Percentiles rank a stretch among this genome's conserved stretches.
Conservation (phyloP, 1,284 basidiomycete genomes). For the Trichosporon asahii region DNA sequence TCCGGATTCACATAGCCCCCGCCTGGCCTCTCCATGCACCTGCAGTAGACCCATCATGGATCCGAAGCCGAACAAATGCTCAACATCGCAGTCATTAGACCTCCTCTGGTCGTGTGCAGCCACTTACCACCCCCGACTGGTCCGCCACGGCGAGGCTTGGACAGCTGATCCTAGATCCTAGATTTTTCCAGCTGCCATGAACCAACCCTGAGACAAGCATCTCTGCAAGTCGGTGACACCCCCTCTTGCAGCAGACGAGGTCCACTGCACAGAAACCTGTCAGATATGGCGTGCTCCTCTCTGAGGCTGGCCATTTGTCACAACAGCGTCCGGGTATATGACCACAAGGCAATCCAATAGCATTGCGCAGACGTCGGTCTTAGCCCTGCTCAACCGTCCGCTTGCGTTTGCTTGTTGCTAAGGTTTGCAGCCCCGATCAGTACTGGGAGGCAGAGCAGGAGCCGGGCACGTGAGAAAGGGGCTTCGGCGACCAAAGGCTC, state of each 20-base stretch:
- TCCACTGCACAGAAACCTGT: neutral
- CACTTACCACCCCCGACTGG: neutral
- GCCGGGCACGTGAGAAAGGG: constrained; percentile 5
- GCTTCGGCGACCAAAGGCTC: neutral
- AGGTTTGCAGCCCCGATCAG: neutral
- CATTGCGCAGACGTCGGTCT: neutral
- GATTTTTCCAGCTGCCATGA: neutral
- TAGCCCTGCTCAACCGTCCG: neutral
- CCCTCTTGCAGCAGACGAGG: neutral
- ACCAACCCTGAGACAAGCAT: neutral
- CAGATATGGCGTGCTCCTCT: neutral
- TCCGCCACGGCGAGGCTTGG: neutral
- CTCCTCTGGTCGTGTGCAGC: neutral
- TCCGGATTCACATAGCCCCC: neutral
- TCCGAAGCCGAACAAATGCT: neutral
- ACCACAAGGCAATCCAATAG: neutral
- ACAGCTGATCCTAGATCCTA: neutral
- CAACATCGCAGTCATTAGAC: neutral
- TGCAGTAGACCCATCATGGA: neutral
- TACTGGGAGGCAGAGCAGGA: neutral
- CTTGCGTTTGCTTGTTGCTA: neutral
- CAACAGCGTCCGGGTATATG: neutral
- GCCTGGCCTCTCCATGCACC: neutral
- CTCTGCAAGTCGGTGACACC: neutral
- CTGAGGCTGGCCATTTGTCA: neutral